phyloP scores from a whole-genome alignment of 2,329 filamentous ascomycete genomes.

The Helotiales sp. region DNA sequence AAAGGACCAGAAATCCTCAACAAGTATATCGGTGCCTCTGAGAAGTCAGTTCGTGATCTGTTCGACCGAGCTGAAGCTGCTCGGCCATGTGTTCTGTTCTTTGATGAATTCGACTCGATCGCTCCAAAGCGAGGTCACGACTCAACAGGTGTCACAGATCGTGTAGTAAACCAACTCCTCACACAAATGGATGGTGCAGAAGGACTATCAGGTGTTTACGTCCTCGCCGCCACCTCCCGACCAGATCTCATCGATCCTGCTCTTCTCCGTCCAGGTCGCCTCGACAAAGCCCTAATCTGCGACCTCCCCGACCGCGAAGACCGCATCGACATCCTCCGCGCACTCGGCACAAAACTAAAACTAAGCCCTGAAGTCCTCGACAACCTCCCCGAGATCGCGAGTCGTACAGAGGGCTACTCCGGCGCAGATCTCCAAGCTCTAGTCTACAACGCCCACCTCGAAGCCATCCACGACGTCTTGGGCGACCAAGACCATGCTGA shows the following conservation, averaged over 20 bases:
- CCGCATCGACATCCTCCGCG: conserved; percentile 83
- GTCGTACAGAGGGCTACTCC: conserved; percentile 84
- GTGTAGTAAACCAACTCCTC: conserved; percentile 96
- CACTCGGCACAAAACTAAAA: conserved; percentile 81
- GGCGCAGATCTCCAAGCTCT: conserved; percentile 94
- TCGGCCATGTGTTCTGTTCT: conserved; percentile 93
- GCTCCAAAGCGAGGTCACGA: conserved; percentile 97
- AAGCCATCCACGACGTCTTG: conserved; percentile 93
- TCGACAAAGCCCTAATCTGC: conserved; percentile 93
- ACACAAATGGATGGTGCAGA: conserved; percentile 99
- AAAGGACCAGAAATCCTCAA: conserved; percentile 98
- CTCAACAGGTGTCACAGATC: conserved; percentile 96
- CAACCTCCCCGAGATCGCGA: conserved; percentile 73
- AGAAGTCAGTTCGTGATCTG: conserved; percentile 93
- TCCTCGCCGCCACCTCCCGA: conserved; percentile 89
- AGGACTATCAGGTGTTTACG: conserved; percentile 92
- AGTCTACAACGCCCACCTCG: conserved; percentile 93
- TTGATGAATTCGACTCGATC: conserved; percentile 98
- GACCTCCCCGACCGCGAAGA: conserved; percentile 84
- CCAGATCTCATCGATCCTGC: conserved; percentile 97
- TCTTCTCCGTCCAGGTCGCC: conserved; percentile 83
- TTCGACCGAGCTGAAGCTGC: conserved; percentile 93
- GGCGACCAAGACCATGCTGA: conserved; percentile 59
- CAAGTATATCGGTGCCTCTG: conserved; percentile 97
- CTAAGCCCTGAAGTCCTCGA: conserved; percentile 66